phyloP scores from a whole-genome alignment of 2,329 filamentous ascomycete species.

The Emydomyces testavorans region DNA sequence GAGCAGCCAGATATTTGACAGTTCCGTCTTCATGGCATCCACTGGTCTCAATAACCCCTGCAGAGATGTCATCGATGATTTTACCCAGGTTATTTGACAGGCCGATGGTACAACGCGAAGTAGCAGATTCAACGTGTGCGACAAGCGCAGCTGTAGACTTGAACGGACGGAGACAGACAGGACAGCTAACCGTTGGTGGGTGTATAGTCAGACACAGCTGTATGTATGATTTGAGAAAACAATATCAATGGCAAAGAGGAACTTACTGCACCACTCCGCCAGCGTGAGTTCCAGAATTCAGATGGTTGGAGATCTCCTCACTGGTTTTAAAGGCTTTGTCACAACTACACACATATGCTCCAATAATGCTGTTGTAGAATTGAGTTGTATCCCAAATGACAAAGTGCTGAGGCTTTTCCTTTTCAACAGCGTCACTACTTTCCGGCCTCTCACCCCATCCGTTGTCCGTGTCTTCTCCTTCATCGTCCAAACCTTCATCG shows the following conservation, averaged over 20 bases:
- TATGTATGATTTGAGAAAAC: neutral
- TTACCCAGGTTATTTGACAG: slow-evolving; percentile 23
- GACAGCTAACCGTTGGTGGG: slow-evolving; percentile 26
- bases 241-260: neutral
- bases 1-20: slow-evolving; percentile 23
- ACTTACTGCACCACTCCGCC: slow-evolving; percentile 19
- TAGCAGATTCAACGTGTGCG: slow-evolving; percentile 33
- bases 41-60: slow-evolving; percentile 27
- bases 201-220: neutral
- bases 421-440: neutral
- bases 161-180: slow-evolving; percentile 31
- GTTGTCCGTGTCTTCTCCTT: neutral
- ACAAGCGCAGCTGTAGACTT: slow-evolving; percentile 29
- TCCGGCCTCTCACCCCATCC: slow-evolving; percentile 1
- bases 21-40: slow-evolving; percentile 27
- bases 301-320: slow-evolving; percentile 26
- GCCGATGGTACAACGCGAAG: slow-evolving; percentile 27
- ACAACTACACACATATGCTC: slow-evolving; percentile 29
- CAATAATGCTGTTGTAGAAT: slow-evolving; percentile 24
- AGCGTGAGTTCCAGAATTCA: slow-evolving; percentile 22
- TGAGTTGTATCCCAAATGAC: slow-evolving; percentile 22
- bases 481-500: neutral
- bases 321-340: slow-evolving; percentile 20
- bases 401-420: slow-evolving; percentile 3
- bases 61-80: slow-evolving; percentile 30